Conservation (phyloP, 768 basidiomycete species). For the Boletus rubroflammeus region DNA sequence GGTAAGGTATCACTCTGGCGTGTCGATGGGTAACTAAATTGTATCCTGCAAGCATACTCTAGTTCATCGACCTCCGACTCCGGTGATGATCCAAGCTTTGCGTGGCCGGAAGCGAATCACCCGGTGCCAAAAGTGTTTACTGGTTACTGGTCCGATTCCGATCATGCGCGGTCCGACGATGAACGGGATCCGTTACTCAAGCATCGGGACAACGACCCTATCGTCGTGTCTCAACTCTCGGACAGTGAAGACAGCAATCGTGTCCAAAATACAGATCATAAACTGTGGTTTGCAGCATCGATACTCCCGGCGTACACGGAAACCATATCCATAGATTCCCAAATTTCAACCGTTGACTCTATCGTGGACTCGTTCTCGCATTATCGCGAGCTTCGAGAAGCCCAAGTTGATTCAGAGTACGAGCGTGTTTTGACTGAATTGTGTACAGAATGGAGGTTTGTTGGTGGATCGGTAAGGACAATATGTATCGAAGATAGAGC, state of each 20-base stretch:
- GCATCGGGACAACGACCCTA: conserved; percentile 4
- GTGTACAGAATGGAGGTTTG: conserved; percentile 60
- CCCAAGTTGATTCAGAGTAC: conserved; percentile 41
- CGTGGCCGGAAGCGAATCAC: conserved; percentile 11
- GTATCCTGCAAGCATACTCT: conserved; percentile 1
- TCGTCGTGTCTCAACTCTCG: conserved; percentile 21
- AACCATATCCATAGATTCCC: conserved; percentile 30
- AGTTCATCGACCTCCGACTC: conserved; percentile 11
- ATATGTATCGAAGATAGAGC: not conserved
- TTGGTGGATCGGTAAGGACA: conserved; percentile 53
- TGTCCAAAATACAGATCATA: conserved; percentile 1
- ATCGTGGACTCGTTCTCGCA: conserved; percentile 50
- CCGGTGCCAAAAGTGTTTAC: conserved; percentile 10
- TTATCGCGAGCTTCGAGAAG: conserved; percentile 50
- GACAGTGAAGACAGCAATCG: conserved; percentile 8
- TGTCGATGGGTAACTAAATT: not conserved
- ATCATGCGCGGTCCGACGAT: conserved; percentile 14
- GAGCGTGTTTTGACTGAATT: conserved; percentile 48
- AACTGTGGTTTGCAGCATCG: conserved; percentile 35
- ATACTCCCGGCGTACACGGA: conserved; percentile 45
- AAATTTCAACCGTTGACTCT: conserved; percentile 32
- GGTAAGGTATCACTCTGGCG: not conserved
- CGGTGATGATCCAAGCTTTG: conserved; percentile 2
- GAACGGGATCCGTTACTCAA: conserved; percentile 19
- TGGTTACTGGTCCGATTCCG: conserved; percentile 26